Evolutionary conservation across 495 filamentous ascomycete genomes (phyloP).

Genomic region (Cryomyces minteri): DNA sequence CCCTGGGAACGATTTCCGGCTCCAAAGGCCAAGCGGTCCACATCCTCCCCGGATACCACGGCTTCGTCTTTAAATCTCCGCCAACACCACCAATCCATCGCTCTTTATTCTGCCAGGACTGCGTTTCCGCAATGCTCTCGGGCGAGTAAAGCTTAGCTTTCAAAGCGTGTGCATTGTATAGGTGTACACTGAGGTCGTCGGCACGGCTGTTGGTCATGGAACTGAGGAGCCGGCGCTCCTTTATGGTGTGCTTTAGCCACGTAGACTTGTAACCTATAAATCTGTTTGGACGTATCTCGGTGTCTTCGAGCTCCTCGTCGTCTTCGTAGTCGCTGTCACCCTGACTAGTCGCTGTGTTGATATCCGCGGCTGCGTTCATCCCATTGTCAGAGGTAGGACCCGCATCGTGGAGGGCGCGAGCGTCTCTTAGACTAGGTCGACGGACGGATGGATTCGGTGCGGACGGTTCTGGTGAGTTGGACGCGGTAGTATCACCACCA

Average conservation of each 20-base stretch:
- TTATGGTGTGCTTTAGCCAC: constrained; percentile 38
- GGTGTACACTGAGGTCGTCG: constrained; percentile 49
- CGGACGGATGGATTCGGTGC: background rate
- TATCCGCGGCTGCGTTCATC: background rate
- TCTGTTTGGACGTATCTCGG: constrained; percentile 29
- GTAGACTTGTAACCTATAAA: constrained; percentile 34
- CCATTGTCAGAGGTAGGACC: background rate
- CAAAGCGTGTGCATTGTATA: constrained; percentile 55
- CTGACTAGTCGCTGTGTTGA: background rate
- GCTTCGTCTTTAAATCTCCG: constrained; percentile 9
- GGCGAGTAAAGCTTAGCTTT: constrained; percentile 25
- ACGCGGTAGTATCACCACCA: constrained; percentile 1
- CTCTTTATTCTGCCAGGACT: constrained; percentile 16
- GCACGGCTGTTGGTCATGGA: constrained; percentile 36
- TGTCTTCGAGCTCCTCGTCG: background rate
- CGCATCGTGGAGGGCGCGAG: background rate
- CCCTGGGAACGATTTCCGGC: constrained; percentile 37
- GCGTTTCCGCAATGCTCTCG: constrained; percentile 8
- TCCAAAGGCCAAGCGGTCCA: constrained; percentile 74
- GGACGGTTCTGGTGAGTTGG: background rate
- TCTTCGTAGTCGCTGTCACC: background rate
- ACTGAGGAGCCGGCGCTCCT: constrained; percentile 37
- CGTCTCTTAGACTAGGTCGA: background rate
- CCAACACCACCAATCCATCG: constrained; percentile 9
- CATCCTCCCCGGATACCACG: constrained; percentile 8